Conservation (phyloP, 1,284 basidiomycete species). For the Leccinum insolens region DNA sequence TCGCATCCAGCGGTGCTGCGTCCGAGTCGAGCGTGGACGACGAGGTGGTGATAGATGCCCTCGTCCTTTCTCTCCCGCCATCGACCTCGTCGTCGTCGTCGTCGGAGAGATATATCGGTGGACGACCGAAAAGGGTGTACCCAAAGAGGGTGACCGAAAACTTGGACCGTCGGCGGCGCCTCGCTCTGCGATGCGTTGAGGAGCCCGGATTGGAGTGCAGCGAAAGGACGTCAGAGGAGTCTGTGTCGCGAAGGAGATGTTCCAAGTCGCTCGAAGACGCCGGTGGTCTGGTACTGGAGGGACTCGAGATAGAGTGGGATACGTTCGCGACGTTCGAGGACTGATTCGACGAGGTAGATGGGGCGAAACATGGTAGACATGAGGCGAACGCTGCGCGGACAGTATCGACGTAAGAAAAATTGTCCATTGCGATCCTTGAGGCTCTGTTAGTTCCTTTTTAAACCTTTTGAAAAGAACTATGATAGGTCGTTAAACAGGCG, state of each 20-base stretch:
- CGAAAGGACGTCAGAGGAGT: slow-evolving; percentile 57
- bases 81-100: slow-evolving; percentile 31
- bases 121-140: slow-evolving; percentile 62
- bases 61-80: slow-evolving; percentile 13
- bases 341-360: slow-evolving; percentile 16
- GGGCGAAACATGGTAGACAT: slow-evolving; percentile 59
- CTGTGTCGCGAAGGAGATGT: slow-evolving; percentile 52
- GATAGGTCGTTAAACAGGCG: not conserved
- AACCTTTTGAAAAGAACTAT: not conserved
- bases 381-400: slow-evolving; percentile 56
- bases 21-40: slow-evolving; percentile 67
- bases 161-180: slow-evolving; percentile 38
- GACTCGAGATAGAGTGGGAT: slow-evolving; percentile 33
- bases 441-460: not conserved
- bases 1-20: slow-evolving; percentile 60
- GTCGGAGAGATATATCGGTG: slow-evolving; percentile 56
- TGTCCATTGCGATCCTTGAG: slow-evolving; percentile 39
- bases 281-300: slow-evolving; percentile 9
- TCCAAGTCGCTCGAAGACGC: slow-evolving; percentile 59
- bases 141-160: slow-evolving; percentile 65
- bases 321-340: slow-evolving; percentile 1
- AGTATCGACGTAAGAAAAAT: slow-evolving; percentile 65
- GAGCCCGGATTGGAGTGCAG: slow-evolving; percentile 64
- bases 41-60: slow-evolving; percentile 36
- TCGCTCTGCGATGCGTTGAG: slow-evolving; percentile 32